Evolutionary conservation across 441 rosid species (phyloP), one percentile per base, ranked within the genome.

Genomic region (Viola pubescens): DNA sequence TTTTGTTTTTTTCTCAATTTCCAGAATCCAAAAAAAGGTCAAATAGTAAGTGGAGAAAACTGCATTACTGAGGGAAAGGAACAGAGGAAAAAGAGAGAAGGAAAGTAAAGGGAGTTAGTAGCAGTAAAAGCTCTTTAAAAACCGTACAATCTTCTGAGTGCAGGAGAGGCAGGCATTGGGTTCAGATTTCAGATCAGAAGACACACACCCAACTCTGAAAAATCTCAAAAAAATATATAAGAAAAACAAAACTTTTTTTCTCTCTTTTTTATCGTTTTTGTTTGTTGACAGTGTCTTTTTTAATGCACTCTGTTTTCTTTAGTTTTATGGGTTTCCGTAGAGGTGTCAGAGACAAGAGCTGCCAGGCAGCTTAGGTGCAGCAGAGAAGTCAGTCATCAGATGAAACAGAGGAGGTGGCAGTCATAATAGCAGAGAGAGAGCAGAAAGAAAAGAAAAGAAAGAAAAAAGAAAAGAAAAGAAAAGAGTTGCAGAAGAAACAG

Each of bases 331-430:
- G 78, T 84, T 84, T 81, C 88, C 77, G 88, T 71, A 74, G 82
- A 66, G 70, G 0, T 84, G 94, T 87, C 94, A 84, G 90, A 81
- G 84, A 82, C 88, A 82, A 71, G 81, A 64, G 85, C 83, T 78
- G 88, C 80, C 66, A 41, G 63, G 74, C 72, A 60, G 77, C 66
- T 60, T 65, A 71, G 73, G 61, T 72, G 79, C 79, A 76, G 75
- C 9, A 41, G n/a, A 46, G 49, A 46, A 46, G 49, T 12, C 8
- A 43, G 46, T 6, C 7, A 49, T n/a, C 79, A 71, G 81, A 70
- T 66, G 70, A 61, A 55, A 48, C 83, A 61, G 64, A 67, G 70
- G 46, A 39, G 50, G 60, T 63, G 59, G 54, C 77, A 75, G 74
- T 78, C 80, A 80, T 76, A 69, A 80, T 69, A 70, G 41, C 62